Conservation (phyloP, 805 yeast genomes). For the Myxozyma monticola region DNA sequence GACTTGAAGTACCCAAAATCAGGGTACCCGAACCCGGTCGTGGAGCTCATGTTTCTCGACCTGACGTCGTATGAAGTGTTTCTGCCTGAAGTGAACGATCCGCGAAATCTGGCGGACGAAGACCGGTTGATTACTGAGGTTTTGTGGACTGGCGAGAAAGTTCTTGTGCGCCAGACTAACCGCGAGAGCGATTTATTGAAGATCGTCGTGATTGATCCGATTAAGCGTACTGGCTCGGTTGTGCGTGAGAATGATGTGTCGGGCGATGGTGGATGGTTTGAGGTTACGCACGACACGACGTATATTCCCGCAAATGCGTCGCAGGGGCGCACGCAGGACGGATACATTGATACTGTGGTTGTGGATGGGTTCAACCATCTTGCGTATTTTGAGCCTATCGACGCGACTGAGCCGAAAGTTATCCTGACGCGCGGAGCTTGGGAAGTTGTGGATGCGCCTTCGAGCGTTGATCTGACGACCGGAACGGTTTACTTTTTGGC, state of each 20-base stretch:
- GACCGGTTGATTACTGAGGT: conserved; percentile 65
- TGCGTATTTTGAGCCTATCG: conserved; percentile 78
- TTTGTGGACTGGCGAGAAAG: conserved; percentile 61
- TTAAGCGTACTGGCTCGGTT: conserved; percentile 39
- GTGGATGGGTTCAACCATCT: conserved; percentile 64
- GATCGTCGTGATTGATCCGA: conserved; percentile 55
- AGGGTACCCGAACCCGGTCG: conserved; percentile 72
- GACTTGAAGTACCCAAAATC: conserved; percentile 81
- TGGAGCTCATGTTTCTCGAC: conserved; percentile 53
- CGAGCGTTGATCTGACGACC: conserved; percentile 48
- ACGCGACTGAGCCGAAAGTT: conserved; percentile 49
- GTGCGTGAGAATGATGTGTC: conserved; percentile 51
- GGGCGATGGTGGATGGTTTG: conserved; percentile 70
- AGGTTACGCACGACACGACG: conserved; percentile 63
- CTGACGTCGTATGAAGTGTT: conserved; percentile 35
- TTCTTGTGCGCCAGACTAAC: conserved; percentile 60
- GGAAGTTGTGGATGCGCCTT: conserved; percentile 83
- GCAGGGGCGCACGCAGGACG: conserved; percentile 52
- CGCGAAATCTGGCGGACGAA: conserved; percentile 41
- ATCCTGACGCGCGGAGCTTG: conserved; percentile 75
- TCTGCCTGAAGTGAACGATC: conserved; percentile 44
- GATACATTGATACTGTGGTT: conserved; percentile 72
- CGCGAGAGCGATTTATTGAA: conserved; percentile 67
- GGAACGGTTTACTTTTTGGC: conserved; percentile 65
- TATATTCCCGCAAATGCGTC: conserved; percentile 54